Evolutionary conservation across 805 yeast genomes (phyloP).

Genomic region (Lipomyces mesembrius): DNA sequence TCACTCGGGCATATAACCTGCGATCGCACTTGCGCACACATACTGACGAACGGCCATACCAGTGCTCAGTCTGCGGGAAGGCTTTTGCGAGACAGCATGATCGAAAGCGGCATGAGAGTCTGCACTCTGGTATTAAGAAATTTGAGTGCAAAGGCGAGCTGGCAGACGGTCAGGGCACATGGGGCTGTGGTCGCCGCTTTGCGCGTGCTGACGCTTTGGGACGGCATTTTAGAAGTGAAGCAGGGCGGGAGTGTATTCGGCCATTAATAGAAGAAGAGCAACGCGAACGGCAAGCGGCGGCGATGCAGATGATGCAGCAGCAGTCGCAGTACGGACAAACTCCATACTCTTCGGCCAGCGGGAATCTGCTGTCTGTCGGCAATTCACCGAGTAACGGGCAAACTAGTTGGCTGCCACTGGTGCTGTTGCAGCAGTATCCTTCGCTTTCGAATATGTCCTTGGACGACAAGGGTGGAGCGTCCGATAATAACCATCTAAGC

Average conservation of each 20-base stretch:
- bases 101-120: slow-evolving; percentile 70
- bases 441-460: slow-evolving; percentile 19
- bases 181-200: slow-evolving; percentile 79
- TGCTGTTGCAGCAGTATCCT: slow-evolving; percentile 33
- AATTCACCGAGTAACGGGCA: not conserved
- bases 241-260: slow-evolving; percentile 70
- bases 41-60: slow-evolving; percentile 71
- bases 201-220: slow-evolving; percentile 80
- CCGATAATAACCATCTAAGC: slow-evolving; percentile 3
- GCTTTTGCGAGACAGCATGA: slow-evolving; percentile 80
- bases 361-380: slow-evolving; percentile 15
- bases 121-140: slow-evolving; percentile 75
- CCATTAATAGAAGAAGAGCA: slow-evolving; percentile 65
- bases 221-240: slow-evolving; percentile 75
- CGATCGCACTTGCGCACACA: slow-evolving; percentile 91
- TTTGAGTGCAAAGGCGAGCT: slow-evolving; percentile 68
- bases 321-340: slow-evolving; percentile 8
- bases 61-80: slow-evolving; percentile 65
- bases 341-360: not conserved
- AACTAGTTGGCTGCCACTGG: slow-evolving; percentile 30
- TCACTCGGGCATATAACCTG: slow-evolving; percentile 90
- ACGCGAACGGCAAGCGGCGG: slow-evolving; percentile 25
- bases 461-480: slow-evolving; percentile 14
- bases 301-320: not conserved
- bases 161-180: slow-evolving; percentile 59